Base-by-base conservation (phyloP, 139 green algal species). In the Mychonastes homosphaera region DNA sequence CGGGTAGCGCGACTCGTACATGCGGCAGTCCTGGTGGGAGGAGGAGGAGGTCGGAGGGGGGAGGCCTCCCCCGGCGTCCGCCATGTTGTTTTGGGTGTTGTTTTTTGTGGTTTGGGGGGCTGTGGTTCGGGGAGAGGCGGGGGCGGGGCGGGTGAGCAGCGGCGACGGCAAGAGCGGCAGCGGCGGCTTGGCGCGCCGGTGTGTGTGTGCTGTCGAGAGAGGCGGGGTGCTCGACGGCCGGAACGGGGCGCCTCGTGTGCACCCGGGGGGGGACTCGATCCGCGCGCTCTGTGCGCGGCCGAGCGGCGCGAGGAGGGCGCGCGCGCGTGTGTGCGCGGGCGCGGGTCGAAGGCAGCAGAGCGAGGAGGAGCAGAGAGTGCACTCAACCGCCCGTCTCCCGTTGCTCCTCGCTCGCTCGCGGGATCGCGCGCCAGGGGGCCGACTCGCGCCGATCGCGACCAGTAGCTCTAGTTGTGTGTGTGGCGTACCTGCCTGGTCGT, bases 1-100 rank as follows among this genome's bases (percentile, higher is more conserved):
- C 34, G 92, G 92, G 53, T 84, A 99, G 56, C 88, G 86, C 2
- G 72, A 13, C 66, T 97, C 91, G 71, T 99, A 99, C 75, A 98
- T 95, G 18, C 92, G 83, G 59, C 72, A 88, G 47, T 92, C 79
- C 47, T 80, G 72, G 55, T 79, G 61, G 7, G 15, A 49, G 16
- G 15, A n/a, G 12, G 7, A 18, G 43, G 43, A 49, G 23, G 43
- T 6, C 26, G 30, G 29, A 27, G 8, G 32, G 26, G 28, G 8
- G 51, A n/a, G n/a, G n/a, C n/a, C n/a, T n/a, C n/a, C n/a, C n/a
- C n/a, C n/a, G n/a, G n/a, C n/a, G n/a, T n/a, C n/a, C n/a, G n/a
- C n/a, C n/a, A n/a, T n/a, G n/a, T n/a, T n/a, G n/a, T n/a, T n/a
- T n/a, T n/a, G n/a, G n/a, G n/a, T n/a, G n/a, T n/a, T n/a, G n/a